phyloP scores from a whole-genome alignment of 352 stramenopile genomes.

The Phytophthora citricola region DNA sequence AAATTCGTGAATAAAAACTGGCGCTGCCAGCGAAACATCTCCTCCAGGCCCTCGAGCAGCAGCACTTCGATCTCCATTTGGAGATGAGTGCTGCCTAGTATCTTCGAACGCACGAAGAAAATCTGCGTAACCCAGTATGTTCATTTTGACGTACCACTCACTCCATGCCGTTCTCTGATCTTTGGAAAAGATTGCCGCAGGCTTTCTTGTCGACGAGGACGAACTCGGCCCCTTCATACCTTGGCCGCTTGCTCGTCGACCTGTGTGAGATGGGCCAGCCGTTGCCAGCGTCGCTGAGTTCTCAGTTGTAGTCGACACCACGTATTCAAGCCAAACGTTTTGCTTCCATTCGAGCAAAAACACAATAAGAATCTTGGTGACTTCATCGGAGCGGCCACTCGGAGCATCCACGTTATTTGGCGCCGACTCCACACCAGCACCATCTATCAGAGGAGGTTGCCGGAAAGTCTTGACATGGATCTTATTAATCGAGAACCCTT shows the following conservation, averaged over 20 bases:
- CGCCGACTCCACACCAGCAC: constrained; percentile 14
- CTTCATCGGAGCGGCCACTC: constrained; percentile 26
- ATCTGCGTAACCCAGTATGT: constrained; percentile 80
- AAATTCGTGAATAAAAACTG: constrained; percentile 76
- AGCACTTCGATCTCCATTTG: constrained; percentile 12
- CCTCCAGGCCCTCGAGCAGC: neutral
- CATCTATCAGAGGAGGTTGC: constrained; percentile 31
- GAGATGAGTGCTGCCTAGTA: constrained; percentile 39
- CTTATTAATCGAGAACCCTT: constrained; percentile 89
- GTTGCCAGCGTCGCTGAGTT: constrained; percentile 17
- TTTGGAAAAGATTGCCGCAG: constrained; percentile 41
- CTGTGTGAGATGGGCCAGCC: constrained; percentile 9
- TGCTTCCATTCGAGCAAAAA: constrained; percentile 91
- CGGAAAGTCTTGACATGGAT: constrained; percentile 67
- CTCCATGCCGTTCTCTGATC: constrained; percentile 59
- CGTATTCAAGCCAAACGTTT: constrained; percentile 91
- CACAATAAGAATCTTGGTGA: constrained; percentile 79
- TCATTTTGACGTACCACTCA: constrained; percentile 90
- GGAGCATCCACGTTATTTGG: constrained; percentile 5
- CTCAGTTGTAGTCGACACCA: constrained; percentile 76
- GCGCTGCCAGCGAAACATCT: constrained; percentile 38
- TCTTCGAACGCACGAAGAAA: constrained; percentile 88
- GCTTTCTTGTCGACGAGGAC: constrained; percentile 35
- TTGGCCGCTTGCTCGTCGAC: constrained; percentile 33
- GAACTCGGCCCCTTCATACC: constrained; percentile 26